Evolutionary conservation across 2,329 filamentous ascomycete genomes (phyloP), one percentile per base, ranked within the genome.

Genomic region (Verticillium nubilum): DNA sequence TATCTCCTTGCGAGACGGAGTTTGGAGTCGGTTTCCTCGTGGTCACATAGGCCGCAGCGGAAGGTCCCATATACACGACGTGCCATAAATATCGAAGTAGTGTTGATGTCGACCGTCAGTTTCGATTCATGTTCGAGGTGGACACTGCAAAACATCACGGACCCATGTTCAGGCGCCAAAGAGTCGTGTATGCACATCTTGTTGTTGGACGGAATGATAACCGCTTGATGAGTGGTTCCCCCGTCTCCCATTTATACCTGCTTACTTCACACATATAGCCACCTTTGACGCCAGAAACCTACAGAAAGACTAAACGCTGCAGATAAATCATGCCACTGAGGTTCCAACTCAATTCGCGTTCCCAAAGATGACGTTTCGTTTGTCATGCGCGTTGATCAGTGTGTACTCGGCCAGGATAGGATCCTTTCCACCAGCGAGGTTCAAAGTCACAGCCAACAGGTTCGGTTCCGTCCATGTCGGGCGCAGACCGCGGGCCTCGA

Each of bases 381-480:
- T 60, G 57, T 67, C 64, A 10, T 65, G 58, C 5, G 64, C 63
- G 29, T 67, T 67, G 29, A 67, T 54, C 54, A 67, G 50, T n/a
- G 63, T 66, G 58, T 67, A 67, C 56, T 67, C 64, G 23, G 65
- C 64, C 37, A 63, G 56, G 28, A 60, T 37, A 5, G 63, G 64
- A 35, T 61, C 60, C 47, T 62, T 60, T 57, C 58, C 52, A 15
- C 54, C 56, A 9, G 52, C 57, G 31, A 60, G 52, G 33, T 61
- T 62, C 26, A 65, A 29, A 1, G 64, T 66, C 7, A 66, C 59
- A 31, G 61, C 59, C 17, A 68, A 62, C 31, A 66, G 55, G 56
- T 67, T 67, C 29, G 65, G 65, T 61, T 68, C 66, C 15, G 65
- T 67, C 66, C 65, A 67, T 2, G 65, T 62, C 42, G 66, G 58